Evolutionary conservation across 2,329 filamentous ascomycete genomes (phyloP), one percentile per base, ranked within the genome.

Genomic region (Spiromastix sp.): DNA sequence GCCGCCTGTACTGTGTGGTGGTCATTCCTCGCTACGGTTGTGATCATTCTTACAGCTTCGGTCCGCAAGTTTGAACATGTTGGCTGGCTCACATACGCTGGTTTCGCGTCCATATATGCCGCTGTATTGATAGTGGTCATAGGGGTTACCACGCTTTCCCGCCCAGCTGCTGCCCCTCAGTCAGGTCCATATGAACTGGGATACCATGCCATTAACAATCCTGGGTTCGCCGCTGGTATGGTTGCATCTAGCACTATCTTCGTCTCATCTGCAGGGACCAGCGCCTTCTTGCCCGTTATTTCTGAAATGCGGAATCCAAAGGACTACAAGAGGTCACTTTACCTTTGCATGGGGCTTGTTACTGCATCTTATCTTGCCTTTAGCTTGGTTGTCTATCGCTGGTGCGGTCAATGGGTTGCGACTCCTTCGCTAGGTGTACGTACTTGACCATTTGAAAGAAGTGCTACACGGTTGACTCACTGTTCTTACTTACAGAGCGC

Each of bases 201-300:
- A 19, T 79, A 71, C 51, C 59, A 66, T 32, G 65, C 66, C 9
- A 69, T 79, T 39, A 69, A 64, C 5, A 56, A 70, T 43, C 73
- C 75, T 0, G 67, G 60, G 13, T 80, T 80, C 48, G 67, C 69
- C 0, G 67, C 64, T 1, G 75, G 71, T 5, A 76, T 79, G 45
- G 70, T 68, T 0, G 71, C 74, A 25, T 64, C 68, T 0, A 63
- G 65, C 2, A 75, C 71, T 2, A 77, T 80, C 42, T 76, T 79
- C 54, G 68, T 71, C 38, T 73, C 72, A 2, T 68, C 66, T 5
- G 70, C 74, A 0, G 72, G 70, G 12, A 77, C 74, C 0, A 71
- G 68, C 0, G 72, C 72, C 2, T 80, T 79, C 47, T 56, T 80
- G 2, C 73, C 74, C 4, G 72, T 81, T 39, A 79, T 80, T 35